Conservation (phyloP, 495 filamentous ascomycete genomes). For the Talaromyces liani region DNA sequence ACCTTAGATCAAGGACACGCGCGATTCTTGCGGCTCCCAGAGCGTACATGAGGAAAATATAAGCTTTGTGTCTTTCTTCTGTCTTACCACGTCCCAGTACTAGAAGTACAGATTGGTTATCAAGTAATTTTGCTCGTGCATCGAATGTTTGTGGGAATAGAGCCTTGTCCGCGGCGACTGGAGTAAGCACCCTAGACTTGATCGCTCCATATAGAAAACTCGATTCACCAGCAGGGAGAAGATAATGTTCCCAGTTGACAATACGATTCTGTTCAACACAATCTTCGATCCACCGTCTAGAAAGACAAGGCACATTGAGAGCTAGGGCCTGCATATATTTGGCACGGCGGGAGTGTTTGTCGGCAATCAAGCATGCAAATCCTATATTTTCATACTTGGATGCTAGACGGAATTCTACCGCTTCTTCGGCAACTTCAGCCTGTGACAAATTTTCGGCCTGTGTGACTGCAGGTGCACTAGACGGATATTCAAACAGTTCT, state of each 20-base stretch:
- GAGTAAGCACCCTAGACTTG: conserved; percentile 59
- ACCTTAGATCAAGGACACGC: conserved; percentile 55
- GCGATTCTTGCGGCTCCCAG: conserved; percentile 63
- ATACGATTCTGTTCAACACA: conserved; percentile 53
- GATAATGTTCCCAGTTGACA: conserved; percentile 71
- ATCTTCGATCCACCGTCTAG: conserved; percentile 69
- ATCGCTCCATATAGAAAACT: conserved; percentile 68
- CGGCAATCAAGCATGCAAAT: conserved; percentile 80
- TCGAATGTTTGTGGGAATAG: conserved; percentile 49
- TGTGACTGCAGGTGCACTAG: conserved; percentile 22
- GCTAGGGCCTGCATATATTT: conserved; percentile 97
- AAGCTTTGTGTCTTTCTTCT: conserved; percentile 54
- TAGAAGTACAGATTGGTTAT: conserved; percentile 62
- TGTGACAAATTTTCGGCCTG: conserved; percentile 14
- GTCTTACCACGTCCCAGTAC: conserved; percentile 62
- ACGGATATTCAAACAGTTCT: conserved; percentile 62
- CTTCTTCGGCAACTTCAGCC: conserved; percentile 14
- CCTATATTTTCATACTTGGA: conserved; percentile 47
- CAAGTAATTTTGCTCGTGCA: conserved; percentile 52
- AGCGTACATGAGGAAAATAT: conserved; percentile 68
- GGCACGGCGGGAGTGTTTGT: conserved; percentile 76
- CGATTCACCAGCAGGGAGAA: conserved; percentile 80
- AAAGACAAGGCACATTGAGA: conserved; percentile 78
- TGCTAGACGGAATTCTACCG: conserved; percentile 35
- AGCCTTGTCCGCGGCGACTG: conserved; percentile 50